Evolutionary conservation across 495 filamentous ascomycete genomes (phyloP).

Genomic region (Elaphomyces granulatus): DNA sequence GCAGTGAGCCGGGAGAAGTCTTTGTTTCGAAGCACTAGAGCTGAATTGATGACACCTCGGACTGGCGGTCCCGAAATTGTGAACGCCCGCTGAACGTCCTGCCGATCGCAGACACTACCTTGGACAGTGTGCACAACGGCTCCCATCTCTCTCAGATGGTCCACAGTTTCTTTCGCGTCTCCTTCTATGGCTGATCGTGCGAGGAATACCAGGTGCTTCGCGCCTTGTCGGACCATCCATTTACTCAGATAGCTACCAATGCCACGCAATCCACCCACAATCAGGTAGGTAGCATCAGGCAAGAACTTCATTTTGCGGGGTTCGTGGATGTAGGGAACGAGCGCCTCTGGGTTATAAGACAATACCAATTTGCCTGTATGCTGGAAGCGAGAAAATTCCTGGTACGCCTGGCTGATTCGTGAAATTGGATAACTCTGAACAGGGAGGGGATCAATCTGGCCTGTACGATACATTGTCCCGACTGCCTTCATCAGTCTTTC

Average conservation of each 20-base stretch:
- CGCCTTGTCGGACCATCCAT: conserved; percentile 22
- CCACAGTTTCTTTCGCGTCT: conserved; percentile 9
- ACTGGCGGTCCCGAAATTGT: background rate
- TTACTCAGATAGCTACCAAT: conserved; percentile 21
- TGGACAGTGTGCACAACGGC: conserved; percentile 13
- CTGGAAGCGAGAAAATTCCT: too few species aligned
- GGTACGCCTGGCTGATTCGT: too few species aligned
- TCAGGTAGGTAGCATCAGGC: conserved; percentile 13
- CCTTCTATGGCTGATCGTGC: conserved; percentile 16
- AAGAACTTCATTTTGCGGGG: conserved; percentile 5
- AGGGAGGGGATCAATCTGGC: background rate
- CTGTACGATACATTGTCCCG: background rate
- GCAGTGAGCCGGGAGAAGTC: too few species aligned
- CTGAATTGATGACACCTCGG: conserved; percentile 7
- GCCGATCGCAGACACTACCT: conserved; percentile 16
- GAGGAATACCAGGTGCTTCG: conserved; percentile 24
- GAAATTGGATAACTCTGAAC: too few species aligned
- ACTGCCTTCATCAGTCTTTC: background rate
- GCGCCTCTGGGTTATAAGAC: too few species aligned
- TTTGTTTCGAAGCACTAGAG: conserved; percentile 8
- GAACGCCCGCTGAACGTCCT: conserved; percentile 15
- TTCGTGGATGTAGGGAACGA: too few species aligned
- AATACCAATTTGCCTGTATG: too few species aligned
- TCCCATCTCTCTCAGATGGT: conserved; percentile 11
- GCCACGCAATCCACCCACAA: conserved; percentile 24